phyloP scores from a whole-genome alignment of 495 filamentous ascomycete species.

The Neurospora cerealis region DNA sequence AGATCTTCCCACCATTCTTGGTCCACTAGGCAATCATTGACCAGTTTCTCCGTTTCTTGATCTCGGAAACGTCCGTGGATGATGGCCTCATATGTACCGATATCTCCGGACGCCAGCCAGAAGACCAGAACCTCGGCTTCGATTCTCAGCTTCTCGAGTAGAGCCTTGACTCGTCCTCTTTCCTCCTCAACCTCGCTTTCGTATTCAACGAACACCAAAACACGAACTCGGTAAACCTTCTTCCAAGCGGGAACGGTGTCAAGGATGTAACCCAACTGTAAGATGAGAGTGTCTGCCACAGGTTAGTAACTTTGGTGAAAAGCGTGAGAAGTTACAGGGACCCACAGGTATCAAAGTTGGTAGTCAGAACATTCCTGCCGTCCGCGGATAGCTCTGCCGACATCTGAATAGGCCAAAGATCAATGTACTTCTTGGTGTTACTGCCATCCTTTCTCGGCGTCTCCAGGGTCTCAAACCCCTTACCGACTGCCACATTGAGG shows the following conservation, averaged over 20 bases:
- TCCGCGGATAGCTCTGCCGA: conserved; percentile 65
- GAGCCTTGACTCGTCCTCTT: conserved; percentile 55
- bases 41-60: conserved; percentile 37
- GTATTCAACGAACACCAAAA: conserved; percentile 82
- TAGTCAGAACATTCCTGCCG: conserved; percentile 63
- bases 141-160: conserved; percentile 74
- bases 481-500: conserved; percentile 78
- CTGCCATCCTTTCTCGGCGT: conserved; percentile 47
- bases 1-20: conserved; percentile 82
- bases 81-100: conserved; percentile 67
- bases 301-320: too few relatives aligned
- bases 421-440: conserved; percentile 68
- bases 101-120: conserved; percentile 65
- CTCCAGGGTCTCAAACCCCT: conserved; percentile 70
- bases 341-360: conserved; percentile 80
- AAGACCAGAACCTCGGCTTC: conserved; percentile 71
- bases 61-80: conserved; percentile 50
- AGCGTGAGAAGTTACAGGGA: neutral
- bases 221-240: conserved; percentile 60
- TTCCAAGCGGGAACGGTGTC: conserved; percentile 80
- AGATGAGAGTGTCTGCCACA: conserved; percentile 59
- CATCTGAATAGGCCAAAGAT: conserved; percentile 81
- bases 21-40: conserved; percentile 51
- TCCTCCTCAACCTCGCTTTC: conserved; percentile 79
- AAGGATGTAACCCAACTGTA: conserved; percentile 78